Evolutionary conservation across 306 rosid species (phyloP), one percentile per base, ranked within the genome.

Genomic region (Lathyrus sativus): DNA sequence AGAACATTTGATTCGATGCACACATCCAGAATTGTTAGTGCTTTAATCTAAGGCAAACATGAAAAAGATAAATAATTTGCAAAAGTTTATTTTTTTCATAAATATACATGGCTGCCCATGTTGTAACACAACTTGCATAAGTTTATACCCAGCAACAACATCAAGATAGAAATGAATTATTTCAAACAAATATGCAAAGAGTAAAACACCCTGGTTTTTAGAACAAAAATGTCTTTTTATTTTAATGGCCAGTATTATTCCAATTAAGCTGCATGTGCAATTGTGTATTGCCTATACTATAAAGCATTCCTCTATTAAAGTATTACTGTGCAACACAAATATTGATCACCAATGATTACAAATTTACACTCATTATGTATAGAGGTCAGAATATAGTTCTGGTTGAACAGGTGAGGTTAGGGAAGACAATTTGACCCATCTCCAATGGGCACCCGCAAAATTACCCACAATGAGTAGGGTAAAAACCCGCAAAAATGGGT

Each of bases 111-210:
- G 43, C 22, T 33, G 37, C 19, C 37, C 62, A 33, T 35, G 31
- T 31, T 76, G 49, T 63, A 62, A 64, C 44, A 56, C 17, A 56
- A 42, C 33, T 62, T 29, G 39, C 9, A 71, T 19, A 51, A 54
- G 51, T 62, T 33, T 64, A 70, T 19, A 58, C 18, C 49, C 58
- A 49, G 51, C 44, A 46, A 61, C 22, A 64, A 35, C 72, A 45
- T 35, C 67, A 38, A 71, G 50, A 59, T 66, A 39, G 68, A 59
- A 64, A 65, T 33, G 33, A 54, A 12, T 59, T 65, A 58, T 26
- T 72, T 39, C 50, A 26, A n/a, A 51, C 54, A 56, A 37, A 54
- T 56, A 65, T 57, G 57, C 51, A 11, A 70, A 26, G 31, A 45
- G 37, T n/a, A 69, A 41, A 62, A 9, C 51, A 51, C 33, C 61